Evolutionary conservation across 768 basidiomycete genomes (phyloP), one percentile per base, ranked within the genome.

Genomic region (Melanogaster broomeanus): DNA sequence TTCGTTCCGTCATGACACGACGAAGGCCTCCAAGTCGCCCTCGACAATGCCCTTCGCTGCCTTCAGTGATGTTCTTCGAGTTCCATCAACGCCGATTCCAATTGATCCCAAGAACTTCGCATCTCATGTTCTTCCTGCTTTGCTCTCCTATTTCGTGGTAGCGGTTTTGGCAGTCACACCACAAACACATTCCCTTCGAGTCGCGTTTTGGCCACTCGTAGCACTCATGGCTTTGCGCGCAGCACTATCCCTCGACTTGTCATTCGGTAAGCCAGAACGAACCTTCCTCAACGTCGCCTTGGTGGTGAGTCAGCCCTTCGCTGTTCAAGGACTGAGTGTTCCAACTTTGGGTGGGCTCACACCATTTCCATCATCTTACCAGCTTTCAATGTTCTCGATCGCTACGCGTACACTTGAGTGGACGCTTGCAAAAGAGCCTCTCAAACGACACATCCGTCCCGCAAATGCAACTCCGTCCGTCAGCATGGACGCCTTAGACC

Each of bases 121-220:
- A 24, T 66, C 63, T 28, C 65, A 74, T 49, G 44, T 80, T 42
- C 56, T 77, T 18, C 79, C 78, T n/a, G 67, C 75, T 5, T 28
- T 77, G 0, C 38, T 77, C 27, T 72, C 72, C 56, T 79, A 78
- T 62, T 77, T 79, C 63, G 57, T 61, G 6, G 74, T 75, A 15
- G 81, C 82, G 10, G 58, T 77, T 37, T 74, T 85, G 42, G 78
- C 79, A 6, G 59, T 79, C 22, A 61, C 73, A 3, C 79, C 80
- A 0, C 61, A 69, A 15, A 82, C 81, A 0, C 71, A 71, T 24
- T 41, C 57, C 4, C 52, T 74, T 31, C 77, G 82, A 25, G 53
- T 81, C 42, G 76, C 74, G 3, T 51, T 83, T 22, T 69, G 80
- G 30, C 80, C 81, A 3, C 49, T 81, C 37, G 71, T 77, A 0